Conservation (phyloP, 345 rosid genomes). For the Clarkia xantiana region DNA sequence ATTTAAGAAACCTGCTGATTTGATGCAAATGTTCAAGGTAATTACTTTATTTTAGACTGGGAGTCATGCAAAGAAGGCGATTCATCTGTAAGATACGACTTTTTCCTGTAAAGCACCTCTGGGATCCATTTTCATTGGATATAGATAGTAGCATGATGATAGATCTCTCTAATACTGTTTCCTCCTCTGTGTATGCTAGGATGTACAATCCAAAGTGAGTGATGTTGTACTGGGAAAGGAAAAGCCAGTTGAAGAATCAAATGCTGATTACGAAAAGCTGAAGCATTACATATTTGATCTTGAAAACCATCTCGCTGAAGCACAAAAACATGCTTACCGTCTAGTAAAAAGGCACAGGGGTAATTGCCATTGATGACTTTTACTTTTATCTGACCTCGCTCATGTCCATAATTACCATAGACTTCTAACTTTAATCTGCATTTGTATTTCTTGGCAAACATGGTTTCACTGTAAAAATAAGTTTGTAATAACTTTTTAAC, state of each 20-base stretch:
- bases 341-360: slow-evolving; percentile 95
- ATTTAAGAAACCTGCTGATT: slow-evolving; percentile 79
- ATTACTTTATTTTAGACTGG: neutral
- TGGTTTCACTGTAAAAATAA: neutral
- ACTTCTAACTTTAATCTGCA: neutral
- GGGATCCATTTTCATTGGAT: neutral
- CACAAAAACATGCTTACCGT: slow-evolving; percentile 89
- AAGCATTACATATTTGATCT: slow-evolving; percentile 83
- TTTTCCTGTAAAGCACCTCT: neutral
- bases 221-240: slow-evolving; percentile 94
- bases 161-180: neutral
- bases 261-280: slow-evolving; percentile 80
- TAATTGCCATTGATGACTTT: slow-evolving; percentile 12
- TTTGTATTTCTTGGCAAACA: neutral
- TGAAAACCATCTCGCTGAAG: slow-evolving; percentile 83
- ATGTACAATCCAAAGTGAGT: slow-evolving; percentile 78
- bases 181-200: slow-evolving; percentile 30
- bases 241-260: slow-evolving; percentile 89
- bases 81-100: neutral
- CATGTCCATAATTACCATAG: neutral
- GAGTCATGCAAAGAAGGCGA: neutral
- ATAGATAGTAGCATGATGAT: neutral
- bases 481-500: slow-evolving; percentile 6
- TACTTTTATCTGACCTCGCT: slow-evolving; percentile 5
- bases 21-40: slow-evolving; percentile 93